Conservation (phyloP, 2,329 filamentous ascomycete genomes). For the Fusarium pseudocircinatum region DNA sequence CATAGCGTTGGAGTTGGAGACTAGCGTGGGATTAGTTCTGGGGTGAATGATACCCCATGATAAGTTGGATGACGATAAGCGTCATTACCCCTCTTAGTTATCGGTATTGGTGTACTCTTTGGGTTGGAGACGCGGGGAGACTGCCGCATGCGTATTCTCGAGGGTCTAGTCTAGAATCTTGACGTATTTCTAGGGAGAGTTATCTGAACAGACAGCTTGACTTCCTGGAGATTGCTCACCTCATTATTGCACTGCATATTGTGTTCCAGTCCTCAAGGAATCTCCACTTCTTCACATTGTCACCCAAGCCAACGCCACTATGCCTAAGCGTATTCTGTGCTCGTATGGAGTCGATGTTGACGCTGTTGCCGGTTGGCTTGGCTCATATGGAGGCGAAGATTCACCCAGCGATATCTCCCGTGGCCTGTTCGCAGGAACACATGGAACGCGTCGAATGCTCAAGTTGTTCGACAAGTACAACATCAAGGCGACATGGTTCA, state of each 20-base stretch:
- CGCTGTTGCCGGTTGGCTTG: conserved; percentile 80
- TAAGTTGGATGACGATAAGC: background rate
- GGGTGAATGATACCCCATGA: conserved; percentile 37
- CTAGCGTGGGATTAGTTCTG: background rate
- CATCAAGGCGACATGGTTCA: conserved; percentile 71
- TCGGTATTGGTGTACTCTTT: background rate
- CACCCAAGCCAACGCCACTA: background rate
- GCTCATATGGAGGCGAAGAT: conserved; percentile 78
- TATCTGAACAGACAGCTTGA: background rate
- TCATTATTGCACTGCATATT: background rate
- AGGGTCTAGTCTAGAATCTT: background rate
- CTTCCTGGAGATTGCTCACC: background rate
- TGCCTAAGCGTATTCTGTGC: conserved; percentile 7
- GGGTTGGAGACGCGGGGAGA: background rate
- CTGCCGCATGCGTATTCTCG: background rate
- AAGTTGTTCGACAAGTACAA: conserved; percentile 77
- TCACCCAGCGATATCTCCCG: conserved; percentile 59
- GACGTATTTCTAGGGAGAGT: background rate
- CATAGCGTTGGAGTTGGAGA: conserved; percentile 14
- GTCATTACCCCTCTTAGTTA: conserved; percentile 13
- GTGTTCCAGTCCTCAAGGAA: background rate
- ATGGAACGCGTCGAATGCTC: conserved; percentile 71
- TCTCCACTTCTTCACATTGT: background rate
- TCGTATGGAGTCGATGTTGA: conserved; percentile 77
- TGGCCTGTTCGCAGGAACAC: conserved; percentile 72